Evolutionary conservation across 331 rosid genomes (phyloP), one percentile per base, ranked within the genome.

Genomic region (Malus hybrid): DNA sequence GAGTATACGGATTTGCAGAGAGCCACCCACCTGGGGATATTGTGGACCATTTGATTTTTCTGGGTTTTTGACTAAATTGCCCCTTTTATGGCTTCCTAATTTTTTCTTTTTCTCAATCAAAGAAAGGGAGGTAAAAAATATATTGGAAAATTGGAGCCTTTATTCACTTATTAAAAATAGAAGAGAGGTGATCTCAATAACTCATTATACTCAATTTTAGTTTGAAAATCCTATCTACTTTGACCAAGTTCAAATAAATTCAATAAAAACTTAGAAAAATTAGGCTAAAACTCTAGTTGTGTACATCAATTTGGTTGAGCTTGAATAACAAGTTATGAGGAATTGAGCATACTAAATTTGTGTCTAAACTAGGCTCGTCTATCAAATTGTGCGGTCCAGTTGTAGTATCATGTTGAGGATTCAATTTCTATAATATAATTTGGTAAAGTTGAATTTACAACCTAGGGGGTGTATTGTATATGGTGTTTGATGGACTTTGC

Each of bases 1-100:
- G 9, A 69, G 72, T 52, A 32, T 56, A 16, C 44, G 1, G 27
- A 24, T 34, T 24, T 60, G 55, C 76, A 36, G 61, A 67, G 75
- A 75, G 60, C 75, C 87, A 80, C 76, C 82, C 85, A 90, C 83
- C 84, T 74, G 84, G 36, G 50, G 54, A 71, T 76, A 63, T 66
- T 59, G 31, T 6, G 76, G 55, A 59, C 65, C 39, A 20, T 33
- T 16, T 5, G 46, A 39, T 18, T 74, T 12, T 28, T 18, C 44
- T 75, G 3, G 46, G 0, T 5, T 20, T 59, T 4, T 77, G 76
- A 62, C 87, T 56, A 22, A 66, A 70, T 18, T 76, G 27, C 62
- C 84, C 74, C 33, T 11, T 19, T 73, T 5, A 5, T 24, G 6
- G 1, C 65, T 22, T 10, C 1, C 16, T 10, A 22, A 24, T 59